Evolutionary conservation across 108 stramenopile species (phyloP), one percentile per base, ranked within the genome.

Genomic region (Nitzschia sp.): DNA sequence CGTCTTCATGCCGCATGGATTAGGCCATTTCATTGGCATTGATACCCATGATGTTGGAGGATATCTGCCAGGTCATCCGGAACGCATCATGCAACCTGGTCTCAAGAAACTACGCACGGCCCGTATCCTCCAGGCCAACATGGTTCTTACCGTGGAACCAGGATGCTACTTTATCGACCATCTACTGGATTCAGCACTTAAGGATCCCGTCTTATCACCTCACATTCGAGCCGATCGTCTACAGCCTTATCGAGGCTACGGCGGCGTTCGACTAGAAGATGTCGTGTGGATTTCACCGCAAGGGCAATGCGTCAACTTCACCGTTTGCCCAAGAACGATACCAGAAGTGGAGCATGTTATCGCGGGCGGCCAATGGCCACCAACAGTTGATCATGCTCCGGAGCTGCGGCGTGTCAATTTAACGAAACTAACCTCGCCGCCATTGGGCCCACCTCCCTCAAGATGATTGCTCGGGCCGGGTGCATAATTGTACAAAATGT

Each of bases 1-100:
- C 1, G 86, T 98, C 57, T 99, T 99, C 70, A 98, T 99, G 97
- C 99, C 99, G 1, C 97, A 98, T 76, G 99, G 99, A 1, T 74
- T 99, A 51, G 99, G 99, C 0, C 99, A 99, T 80, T 82, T 99
- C 9, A 96, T 99, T 68, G 99, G 99, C 4, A 81, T 98, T 38
- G 99, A 99, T 80, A 96, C 96, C 0, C 99, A 99, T 74, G 99
- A 99, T 67, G 97, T 85, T 3, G 94, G 91, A 19, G 91, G 89
- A 0, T 94, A 89, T 71, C 49, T 77, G 24, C 66, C 70, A n/a
- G 88, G 81, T 9, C 67, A 72, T 33, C 93, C 86, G 13, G 64
- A 70, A n/a, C 73, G 95, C 30, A 79, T 73, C 32, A 28, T 47
- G n/a, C 78, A 82, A 21, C 93, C 95, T 23, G 98, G 98, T 9